Conservation (phyloP, 2,329 filamentous ascomycete species). For the Pseudocercospora cruenta region DNA sequence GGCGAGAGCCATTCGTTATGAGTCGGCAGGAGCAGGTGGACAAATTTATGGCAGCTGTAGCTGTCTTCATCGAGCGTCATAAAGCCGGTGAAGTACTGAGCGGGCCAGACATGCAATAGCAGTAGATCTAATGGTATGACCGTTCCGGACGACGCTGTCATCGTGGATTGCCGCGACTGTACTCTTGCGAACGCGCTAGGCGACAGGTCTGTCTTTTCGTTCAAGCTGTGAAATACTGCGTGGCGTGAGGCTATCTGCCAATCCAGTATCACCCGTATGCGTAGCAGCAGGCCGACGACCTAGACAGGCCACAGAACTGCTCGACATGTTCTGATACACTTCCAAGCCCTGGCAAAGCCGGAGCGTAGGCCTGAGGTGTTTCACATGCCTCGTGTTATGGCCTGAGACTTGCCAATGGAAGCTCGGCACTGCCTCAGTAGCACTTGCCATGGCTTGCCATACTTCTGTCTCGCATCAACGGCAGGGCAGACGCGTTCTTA, state of each 20-base stretch:
- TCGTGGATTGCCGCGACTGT: background rate
- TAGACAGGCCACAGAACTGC: background rate
- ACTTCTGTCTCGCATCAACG: background rate
- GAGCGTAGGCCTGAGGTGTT: background rate
- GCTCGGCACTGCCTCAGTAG: background rate
- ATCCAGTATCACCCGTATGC: background rate
- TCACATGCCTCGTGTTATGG: background rate
- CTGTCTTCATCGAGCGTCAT: background rate
- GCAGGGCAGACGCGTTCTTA: background rate
- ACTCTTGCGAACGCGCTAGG: background rate
- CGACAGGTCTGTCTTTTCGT: background rate
- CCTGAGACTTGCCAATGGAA: background rate
- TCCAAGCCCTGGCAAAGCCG: background rate
- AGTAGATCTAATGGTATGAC: too few species aligned
- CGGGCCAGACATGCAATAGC: background rate
- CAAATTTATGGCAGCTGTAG: background rate
- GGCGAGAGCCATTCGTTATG: conserved; percentile 55
- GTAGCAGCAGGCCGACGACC: background rate
- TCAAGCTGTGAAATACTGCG: background rate
- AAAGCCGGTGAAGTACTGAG: background rate
- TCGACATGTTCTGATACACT: background rate
- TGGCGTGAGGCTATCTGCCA: background rate
- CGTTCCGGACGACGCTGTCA: too few species aligned
- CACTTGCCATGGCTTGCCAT: background rate
- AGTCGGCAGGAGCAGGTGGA: conserved; percentile 42